Conservation (phyloP, 495 filamentous ascomycete species). For the Astrothelium macrocarpum region DNA sequence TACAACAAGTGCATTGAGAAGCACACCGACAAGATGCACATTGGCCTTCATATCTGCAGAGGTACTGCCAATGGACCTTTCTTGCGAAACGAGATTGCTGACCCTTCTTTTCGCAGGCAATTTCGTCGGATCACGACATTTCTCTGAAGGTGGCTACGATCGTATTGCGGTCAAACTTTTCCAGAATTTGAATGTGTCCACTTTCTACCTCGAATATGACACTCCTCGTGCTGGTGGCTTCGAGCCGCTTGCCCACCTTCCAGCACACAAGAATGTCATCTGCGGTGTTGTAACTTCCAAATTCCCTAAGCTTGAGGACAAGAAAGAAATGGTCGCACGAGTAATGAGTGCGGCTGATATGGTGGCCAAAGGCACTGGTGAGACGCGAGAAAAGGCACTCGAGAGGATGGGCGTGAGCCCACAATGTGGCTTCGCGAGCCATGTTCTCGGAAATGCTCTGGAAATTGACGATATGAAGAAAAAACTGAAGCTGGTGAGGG, state of each 20-base stretch:
- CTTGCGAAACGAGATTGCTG: too few species aligned
- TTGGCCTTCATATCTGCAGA: conserved; percentile 22
- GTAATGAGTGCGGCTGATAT: conserved; percentile 59
- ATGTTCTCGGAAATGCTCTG: conserved; percentile 52
- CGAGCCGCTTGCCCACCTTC: conserved; percentile 64
- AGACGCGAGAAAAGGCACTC: conserved; percentile 40
- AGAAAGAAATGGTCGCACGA: conserved; percentile 60
- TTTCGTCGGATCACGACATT: conserved; percentile 67
- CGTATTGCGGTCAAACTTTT: conserved; percentile 72
- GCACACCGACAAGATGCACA: conserved; percentile 49
- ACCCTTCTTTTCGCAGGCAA: conserved; percentile 76
- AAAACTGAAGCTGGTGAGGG: conserved; percentile 39
- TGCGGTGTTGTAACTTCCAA: conserved; percentile 68
- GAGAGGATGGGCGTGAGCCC: conserved; percentile 62
- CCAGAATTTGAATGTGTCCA: conserved; percentile 61
- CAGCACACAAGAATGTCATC: conserved; percentile 65
- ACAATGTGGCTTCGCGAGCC: conserved; percentile 69
- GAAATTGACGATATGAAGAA: conserved; percentile 49
- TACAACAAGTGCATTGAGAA: conserved; percentile 63
- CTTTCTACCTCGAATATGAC: conserved; percentile 80
- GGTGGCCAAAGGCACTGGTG: conserved; percentile 55
- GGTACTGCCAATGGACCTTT: conserved; percentile 13
- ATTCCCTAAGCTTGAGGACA: conserved; percentile 61
- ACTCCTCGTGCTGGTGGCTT: conserved; percentile 66
- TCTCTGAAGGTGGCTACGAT: conserved; percentile 73